phyloP scores from a whole-genome alignment of 2,329 filamentous ascomycete species.

The Cercospora sesami region DNA sequence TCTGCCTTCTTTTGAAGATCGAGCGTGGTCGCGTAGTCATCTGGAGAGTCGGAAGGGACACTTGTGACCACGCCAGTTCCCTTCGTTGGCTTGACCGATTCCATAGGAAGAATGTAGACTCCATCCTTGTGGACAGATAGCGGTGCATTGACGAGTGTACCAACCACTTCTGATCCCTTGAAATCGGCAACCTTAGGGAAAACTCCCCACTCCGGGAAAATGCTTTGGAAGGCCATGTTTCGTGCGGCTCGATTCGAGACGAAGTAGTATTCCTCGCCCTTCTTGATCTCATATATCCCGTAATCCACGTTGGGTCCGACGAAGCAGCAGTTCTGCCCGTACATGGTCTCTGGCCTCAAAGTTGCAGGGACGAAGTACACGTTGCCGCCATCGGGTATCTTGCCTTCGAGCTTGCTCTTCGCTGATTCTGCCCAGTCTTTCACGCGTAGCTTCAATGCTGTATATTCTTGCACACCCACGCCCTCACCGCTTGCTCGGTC shows the following conservation, averaged over 20 bases:
- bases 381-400: conserved; percentile 74
- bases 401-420: conserved; percentile 68
- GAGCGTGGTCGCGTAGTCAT: conserved; percentile 85
- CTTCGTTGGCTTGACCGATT: conserved; percentile 85
- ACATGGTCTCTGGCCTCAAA: conserved; percentile 95
- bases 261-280: conserved; percentile 71
- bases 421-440: conserved; percentile 83
- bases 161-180: conserved; percentile 75
- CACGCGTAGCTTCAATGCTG: conserved; percentile 85
- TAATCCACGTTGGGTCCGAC: conserved; percentile 88
- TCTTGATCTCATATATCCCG: conserved; percentile 73
- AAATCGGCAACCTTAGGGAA: conserved; percentile 74
- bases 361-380: conserved; percentile 92
- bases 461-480: conserved; percentile 86
- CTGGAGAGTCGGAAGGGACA: conserved; percentile 92
- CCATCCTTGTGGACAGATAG: conserved; percentile 77
- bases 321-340: conserved; percentile 94
- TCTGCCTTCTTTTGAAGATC: conserved; percentile 94
- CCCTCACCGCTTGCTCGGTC: conserved; percentile 80
- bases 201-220: conserved; percentile 75
- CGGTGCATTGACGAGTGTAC: conserved; percentile 85
- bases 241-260: conserved; percentile 78
- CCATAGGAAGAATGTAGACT: conserved; percentile 89
- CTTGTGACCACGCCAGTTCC: conserved; percentile 95
- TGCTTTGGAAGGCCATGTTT: conserved; percentile 95